Percentiles rank a stretch among this genome's conserved stretches.
phyloP scores from a whole-genome alignment of 116 monocot genomes.

The Dioscorea cayenensis region DNA sequence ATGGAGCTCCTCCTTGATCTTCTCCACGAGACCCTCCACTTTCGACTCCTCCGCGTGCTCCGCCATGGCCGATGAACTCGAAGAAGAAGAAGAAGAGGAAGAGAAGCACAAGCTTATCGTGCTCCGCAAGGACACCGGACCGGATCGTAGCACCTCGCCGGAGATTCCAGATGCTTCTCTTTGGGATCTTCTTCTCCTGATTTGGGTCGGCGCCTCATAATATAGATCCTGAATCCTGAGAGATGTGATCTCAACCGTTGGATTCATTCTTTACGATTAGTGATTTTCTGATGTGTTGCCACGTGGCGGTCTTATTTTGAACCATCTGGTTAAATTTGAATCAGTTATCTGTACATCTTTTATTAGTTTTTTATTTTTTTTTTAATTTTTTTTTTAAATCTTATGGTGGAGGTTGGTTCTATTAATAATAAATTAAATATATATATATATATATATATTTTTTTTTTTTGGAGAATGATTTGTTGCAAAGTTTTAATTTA shows the following conservation, averaged over 20 bases:
- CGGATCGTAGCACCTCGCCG: neutral
- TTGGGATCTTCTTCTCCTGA: neutral
- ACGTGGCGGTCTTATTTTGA: too few species aligned
- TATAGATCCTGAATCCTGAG: neutral
- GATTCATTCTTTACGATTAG: neutral
- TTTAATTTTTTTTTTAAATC: too few species aligned
- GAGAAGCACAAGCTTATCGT: neutral
- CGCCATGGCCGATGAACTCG: constrained; percentile 18
- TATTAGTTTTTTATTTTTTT: too few species aligned
- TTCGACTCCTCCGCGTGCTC: constrained; percentile 24
- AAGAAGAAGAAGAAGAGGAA: neutral
- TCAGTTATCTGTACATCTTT: too few species aligned
- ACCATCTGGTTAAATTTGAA: too few species aligned
- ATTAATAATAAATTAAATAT: too few species aligned
- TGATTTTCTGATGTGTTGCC: too few species aligned
- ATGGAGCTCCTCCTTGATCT: constrained; percentile 41
- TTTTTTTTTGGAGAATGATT: too few species aligned
- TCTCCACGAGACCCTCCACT: constrained; percentile 29
- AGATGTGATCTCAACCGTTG: neutral
- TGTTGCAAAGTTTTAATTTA: too few species aligned
- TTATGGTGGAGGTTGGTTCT: too few species aligned
- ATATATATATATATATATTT: too few species aligned
- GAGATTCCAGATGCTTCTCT: neutral
- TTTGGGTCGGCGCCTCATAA: neutral
- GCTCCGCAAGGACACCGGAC: neutral